Conservation (phyloP, 2,329 filamentous ascomycete species). For the Sporothrix pallida region DNA sequence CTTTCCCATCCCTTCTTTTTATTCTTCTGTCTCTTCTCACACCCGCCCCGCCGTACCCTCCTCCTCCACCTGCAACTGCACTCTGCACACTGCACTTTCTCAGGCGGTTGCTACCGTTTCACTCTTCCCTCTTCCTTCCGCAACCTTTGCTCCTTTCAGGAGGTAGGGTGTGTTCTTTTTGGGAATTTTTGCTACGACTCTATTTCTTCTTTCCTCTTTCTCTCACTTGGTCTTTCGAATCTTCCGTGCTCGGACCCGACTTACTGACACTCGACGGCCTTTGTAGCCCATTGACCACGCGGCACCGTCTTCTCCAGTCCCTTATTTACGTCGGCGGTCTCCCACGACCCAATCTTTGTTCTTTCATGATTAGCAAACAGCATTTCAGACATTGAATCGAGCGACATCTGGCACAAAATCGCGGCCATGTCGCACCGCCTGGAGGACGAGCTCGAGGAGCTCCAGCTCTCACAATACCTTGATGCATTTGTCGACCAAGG, state of each 20-base stretch:
- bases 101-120: constrained; percentile 23
- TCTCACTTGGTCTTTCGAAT: not conserved
- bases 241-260: constrained; percentile 6
- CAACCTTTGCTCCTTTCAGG: constrained; percentile 23
- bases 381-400: not conserved
- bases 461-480: constrained; percentile 80
- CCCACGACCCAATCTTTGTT: not conserved
- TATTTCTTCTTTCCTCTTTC: constrained; percentile 8
- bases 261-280: constrained; percentile 2
- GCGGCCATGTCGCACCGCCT: constrained; percentile 65
- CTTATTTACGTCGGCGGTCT: not conserved
- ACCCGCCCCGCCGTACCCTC: not conserved
- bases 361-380: not conserved
- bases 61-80: constrained; percentile 7
- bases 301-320: not conserved
- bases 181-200: not conserved
- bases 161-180: constrained; percentile 8
- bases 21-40: not conserved
- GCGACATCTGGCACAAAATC: not conserved
- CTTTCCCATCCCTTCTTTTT: constrained; percentile 1
- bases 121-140: constrained; percentile 21
- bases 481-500: constrained; percentile 75
- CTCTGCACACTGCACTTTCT: not conserved
- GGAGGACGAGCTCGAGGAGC: constrained; percentile 69
- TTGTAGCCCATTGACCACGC: not conserved